phyloP scores from a whole-genome alignment of 2,329 filamentous ascomycete genomes.

The Neodidymelliopsis sp. region DNA sequence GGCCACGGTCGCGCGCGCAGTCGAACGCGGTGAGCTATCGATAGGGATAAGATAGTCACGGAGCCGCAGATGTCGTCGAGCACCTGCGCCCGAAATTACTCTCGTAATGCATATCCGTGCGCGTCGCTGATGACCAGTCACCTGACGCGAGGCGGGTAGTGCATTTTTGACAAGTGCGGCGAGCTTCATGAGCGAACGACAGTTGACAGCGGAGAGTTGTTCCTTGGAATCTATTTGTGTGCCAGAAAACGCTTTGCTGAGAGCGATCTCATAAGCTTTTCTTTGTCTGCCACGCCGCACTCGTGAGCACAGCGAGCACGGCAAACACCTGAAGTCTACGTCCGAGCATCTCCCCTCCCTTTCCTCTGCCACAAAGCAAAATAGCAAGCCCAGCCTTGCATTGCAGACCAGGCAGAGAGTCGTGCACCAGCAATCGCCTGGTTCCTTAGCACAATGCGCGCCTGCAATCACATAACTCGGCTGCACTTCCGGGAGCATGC shows the following conservation, averaged over 20 bases:
- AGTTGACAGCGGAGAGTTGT: conserved; percentile 6
- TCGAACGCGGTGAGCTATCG: conserved; percentile 21
- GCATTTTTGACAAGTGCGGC: conserved; percentile 18
- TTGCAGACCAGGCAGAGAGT: background rate
- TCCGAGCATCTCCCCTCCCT: background rate
- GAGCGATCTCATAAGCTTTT: background rate
- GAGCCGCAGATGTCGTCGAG: conserved; percentile 15
- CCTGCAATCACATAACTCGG: conserved; percentile 1
- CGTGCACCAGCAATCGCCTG: conserved; percentile 2
- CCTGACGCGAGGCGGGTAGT: conserved; percentile 10
- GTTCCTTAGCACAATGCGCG: background rate
- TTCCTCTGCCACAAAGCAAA: background rate
- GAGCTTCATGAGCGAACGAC: background rate
- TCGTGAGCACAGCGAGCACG: too few species aligned
- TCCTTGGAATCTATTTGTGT: background rate
- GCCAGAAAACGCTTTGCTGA: background rate
- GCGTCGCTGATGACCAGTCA: conserved; percentile 16
- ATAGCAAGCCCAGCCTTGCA: conserved; percentile 7
- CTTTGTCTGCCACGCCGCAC: conserved; percentile 7
- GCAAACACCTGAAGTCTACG: background rate
- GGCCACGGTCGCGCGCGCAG: conserved; percentile 12
- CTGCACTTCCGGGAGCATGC: conserved; percentile 7
- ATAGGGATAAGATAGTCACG: conserved; percentile 18
- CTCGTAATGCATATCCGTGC: conserved; percentile 19
- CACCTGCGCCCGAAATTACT: conserved; percentile 18